Percentiles rank a stretch among this genome's conserved stretches.
phyloP scores from a whole-genome alignment of 345 rosid species.

The Gossypium longicalyx region DNA sequence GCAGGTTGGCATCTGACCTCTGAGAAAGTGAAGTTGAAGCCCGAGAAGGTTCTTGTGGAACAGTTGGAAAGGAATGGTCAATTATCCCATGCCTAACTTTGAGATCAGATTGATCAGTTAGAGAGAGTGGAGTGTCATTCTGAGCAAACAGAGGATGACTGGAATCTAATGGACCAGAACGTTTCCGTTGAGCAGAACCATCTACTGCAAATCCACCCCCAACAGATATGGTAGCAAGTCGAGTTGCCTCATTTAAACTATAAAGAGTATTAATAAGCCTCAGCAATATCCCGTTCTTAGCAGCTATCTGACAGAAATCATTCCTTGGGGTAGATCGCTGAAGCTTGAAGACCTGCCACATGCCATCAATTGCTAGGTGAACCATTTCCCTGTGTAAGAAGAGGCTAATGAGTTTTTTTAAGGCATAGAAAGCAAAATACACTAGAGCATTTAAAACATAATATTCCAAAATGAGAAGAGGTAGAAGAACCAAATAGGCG shows the following conservation, averaged over 20 bases:
- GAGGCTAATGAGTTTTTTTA: conserved; percentile 28
- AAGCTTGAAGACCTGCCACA: conserved; percentile 99
- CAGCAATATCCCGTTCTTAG: conserved; percentile 77
- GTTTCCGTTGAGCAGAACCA: conserved; percentile 53
- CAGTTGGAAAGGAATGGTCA: conserved; percentile 39
- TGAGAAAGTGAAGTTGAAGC: conserved; percentile 73
- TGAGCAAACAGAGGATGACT: conserved; percentile 59
- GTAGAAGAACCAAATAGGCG: background rate
- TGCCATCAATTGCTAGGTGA: conserved; percentile 98
- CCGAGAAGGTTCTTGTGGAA: conserved; percentile 56
- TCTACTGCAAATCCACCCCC: conserved; percentile 56
- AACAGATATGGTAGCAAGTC: conserved; percentile 65
- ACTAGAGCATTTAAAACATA: background rate
- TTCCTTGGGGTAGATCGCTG: conserved; percentile 90
- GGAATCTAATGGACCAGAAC: conserved; percentile 79
- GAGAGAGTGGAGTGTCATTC: conserved; percentile 47
- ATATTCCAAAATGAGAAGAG: conserved; percentile 1
- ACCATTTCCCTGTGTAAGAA: conserved; percentile 90
- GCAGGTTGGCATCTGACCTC: conserved; percentile 56
- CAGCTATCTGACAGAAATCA: conserved; percentile 93
- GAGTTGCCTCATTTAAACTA: conserved; percentile 95
- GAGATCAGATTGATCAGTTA: conserved; percentile 59
- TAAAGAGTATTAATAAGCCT: conserved; percentile 92
- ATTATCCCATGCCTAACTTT: conserved; percentile 54
- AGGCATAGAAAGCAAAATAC: conserved; percentile 6